Base-by-base conservation (phyloP, 768 basidiomycete species). In the Leccinum imitatum region DNA sequence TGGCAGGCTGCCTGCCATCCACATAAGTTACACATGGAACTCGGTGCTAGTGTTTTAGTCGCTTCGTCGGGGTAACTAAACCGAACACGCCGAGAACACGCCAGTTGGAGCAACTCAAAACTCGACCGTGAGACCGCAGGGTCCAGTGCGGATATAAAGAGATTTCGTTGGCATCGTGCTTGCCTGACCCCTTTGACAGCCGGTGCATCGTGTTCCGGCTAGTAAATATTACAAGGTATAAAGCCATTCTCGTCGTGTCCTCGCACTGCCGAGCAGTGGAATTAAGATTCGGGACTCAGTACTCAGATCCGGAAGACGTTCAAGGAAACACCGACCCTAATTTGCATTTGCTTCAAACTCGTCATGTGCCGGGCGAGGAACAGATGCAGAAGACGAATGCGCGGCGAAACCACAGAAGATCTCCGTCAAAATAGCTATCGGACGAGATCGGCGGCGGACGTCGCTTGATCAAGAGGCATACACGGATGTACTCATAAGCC, bases 361-460 rank as follows among this genome's bases (percentile, higher is more conserved):
- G 14, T 44, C 23, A 14, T 25, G 30, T 23, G 14, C 14, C 33
- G 21, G 6, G 37, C 30, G 10, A 47, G 23, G 27, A 19, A 35
- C 19, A 44, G 27, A 50, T 15, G 21, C 5, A 46, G 1, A 21
- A 27, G 5, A 27, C 6, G 23, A 37, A 50, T 33, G 6, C 25
- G 21, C 37, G 27, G 21, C n/a, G 19, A 46, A 62, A 6, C 25
- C 5, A 31, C 11, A 31, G 21, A 33, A 44, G 41, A 44, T n/a
- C 41, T 9, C n/a, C n/a, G 41, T 44, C 41, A 44, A 44, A 14
- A 17, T 17, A 46, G 10, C 44, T 11, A 46, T 46, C 44, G 44
- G 44, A 31, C 31, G 31, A 50, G 15, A 33, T 67, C 59, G 60
- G 50, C 61, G 64, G 64, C 66, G 66, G 67, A 59, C 33, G 55